Base-by-base conservation (phyloP, 2,329 filamentous ascomycete genomes). In the Lecanicillium sp. region DNA sequence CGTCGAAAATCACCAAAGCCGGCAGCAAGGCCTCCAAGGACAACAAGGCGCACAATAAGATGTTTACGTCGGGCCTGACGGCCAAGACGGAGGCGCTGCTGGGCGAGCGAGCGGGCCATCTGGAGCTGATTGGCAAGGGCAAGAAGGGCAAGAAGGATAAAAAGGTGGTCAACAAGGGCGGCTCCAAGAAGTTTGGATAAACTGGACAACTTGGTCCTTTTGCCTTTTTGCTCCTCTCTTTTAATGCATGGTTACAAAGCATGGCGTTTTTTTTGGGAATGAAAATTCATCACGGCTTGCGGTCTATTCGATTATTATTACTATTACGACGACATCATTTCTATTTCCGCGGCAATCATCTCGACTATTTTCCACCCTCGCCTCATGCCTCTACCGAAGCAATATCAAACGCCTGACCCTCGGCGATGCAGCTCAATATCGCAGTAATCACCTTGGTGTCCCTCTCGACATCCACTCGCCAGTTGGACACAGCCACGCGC, bases 401-500 rank as follows among this genome's bases (percentile, higher is more conserved):
- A 3, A 57, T 49, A 12, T 57, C 50, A 41, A 59, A 58, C 27
- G 49, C 40, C 9, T 47, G 47, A 1, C 51, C 55, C 33, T 57
- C 49, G 5, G 64, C 66, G 37, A 80, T 68, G 37, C 59, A 53
- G 17, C 66, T 62, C 49, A 94, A 57, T 3, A 89, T 79, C 5
- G 69, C 62, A 44, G 65, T 71, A 13, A 94, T 73, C n/a, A 87
- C 57, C 15, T 60, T 62, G 43, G 81, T 62, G 54, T 94, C 88
- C 43, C 71, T 69, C 34, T 79, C 69, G 0, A 80, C 69, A 52
- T 89, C 71, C 2, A 85, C 81, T 58, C 76, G 77, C 87, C 88
- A 95, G 53, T 85, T 96, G 29, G 84, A 83, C 30, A 95, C 78
- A 0, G 90, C 89, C 49, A 95, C 77, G n/a, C 90, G 72, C 44